phyloP scores from a whole-genome alignment of 1,284 basidiomycete species.

The Rhodotorula glutinis region DNA sequence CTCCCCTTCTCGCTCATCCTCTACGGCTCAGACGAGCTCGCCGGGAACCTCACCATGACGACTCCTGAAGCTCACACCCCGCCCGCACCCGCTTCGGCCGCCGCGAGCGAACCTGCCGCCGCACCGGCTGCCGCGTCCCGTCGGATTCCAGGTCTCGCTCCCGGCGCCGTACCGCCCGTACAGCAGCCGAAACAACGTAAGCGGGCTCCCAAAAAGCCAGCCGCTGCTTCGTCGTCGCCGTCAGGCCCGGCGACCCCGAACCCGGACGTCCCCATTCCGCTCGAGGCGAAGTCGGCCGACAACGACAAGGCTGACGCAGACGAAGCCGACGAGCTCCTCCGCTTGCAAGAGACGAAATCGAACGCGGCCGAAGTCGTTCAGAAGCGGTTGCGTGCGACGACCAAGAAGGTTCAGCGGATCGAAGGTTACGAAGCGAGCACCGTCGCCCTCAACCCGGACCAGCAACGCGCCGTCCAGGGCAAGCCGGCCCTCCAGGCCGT shows the following conservation, averaged over 20 bases:
- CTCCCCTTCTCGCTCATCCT: no score
- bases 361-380: slow-evolving; percentile 38
- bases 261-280: slow-evolving; percentile 2
- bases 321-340: slow-evolving; percentile 11
- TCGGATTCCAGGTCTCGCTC: slow-evolving; percentile 21
- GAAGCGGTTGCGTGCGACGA: slow-evolving; percentile 43
- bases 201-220: slow-evolving; percentile 15
- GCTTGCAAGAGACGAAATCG: slow-evolving; percentile 28
- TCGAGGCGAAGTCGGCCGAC: not conserved
- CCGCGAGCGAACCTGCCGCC: no score
- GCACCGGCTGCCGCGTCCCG: slow-evolving; percentile 1
- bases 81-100: no score
- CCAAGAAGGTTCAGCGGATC: slow-evolving; percentile 47
- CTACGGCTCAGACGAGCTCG: no score
- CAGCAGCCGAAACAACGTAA: slow-evolving; percentile 21
- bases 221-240: slow-evolving; percentile 1
- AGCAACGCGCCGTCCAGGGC: slow-evolving; percentile 44
- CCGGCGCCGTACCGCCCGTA: not conserved
- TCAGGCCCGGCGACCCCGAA: not conserved
- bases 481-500: slow-evolving; percentile 45
- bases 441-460: slow-evolving; percentile 44
- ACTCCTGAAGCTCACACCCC: no score
- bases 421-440: slow-evolving; percentile 41
- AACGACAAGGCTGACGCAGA: not conserved
- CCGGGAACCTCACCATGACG: no score